A percentile compares a stretch with the other conserved stretches of the same genome.
These are phyloP conservation scores for Cucurbita ficifolia DNA, from an alignment of 306 rosid genomes.

Conservation along the genomic window DNA sequence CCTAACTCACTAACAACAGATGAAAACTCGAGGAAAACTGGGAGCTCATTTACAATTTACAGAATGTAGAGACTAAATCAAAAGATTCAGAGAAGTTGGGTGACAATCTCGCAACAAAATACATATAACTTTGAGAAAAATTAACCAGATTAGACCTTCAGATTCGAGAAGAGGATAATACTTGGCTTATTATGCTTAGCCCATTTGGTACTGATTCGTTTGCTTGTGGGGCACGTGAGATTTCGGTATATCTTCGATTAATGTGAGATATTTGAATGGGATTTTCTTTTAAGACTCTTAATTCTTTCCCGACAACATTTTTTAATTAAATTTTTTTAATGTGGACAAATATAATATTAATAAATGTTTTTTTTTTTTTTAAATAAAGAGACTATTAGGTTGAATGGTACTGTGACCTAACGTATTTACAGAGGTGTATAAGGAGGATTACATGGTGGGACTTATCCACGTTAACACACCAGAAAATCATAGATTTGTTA, in stretches of 20 bases:
- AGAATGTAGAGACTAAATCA: background rate
- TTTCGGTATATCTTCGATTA: background rate
- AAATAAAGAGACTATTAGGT: too few species aligned
- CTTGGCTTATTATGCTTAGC: background rate
- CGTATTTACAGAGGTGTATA: too few species aligned
- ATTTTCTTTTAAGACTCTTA: background rate
- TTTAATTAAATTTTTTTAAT: too few species aligned
- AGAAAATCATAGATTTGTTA: too few species aligned
- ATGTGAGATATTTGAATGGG: background rate
- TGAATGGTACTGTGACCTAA: too few species aligned
- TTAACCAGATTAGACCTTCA: background rate
- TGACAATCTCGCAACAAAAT: background rate
- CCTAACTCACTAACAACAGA: background rate
- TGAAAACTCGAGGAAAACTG: background rate
- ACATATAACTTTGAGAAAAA: background rate
- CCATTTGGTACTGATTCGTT: background rate
- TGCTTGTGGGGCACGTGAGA: background rate
- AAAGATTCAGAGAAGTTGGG: background rate
- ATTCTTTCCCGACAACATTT: too few species aligned
- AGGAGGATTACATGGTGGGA: too few species aligned
- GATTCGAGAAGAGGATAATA: background rate
- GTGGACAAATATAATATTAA: too few species aligned
- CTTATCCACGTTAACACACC: too few species aligned
- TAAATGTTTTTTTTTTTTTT: too few species aligned
- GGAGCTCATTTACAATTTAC: background rate